Conservation (phyloP, 495 filamentous ascomycete species). For the Penicillium bovifimosum region DNA sequence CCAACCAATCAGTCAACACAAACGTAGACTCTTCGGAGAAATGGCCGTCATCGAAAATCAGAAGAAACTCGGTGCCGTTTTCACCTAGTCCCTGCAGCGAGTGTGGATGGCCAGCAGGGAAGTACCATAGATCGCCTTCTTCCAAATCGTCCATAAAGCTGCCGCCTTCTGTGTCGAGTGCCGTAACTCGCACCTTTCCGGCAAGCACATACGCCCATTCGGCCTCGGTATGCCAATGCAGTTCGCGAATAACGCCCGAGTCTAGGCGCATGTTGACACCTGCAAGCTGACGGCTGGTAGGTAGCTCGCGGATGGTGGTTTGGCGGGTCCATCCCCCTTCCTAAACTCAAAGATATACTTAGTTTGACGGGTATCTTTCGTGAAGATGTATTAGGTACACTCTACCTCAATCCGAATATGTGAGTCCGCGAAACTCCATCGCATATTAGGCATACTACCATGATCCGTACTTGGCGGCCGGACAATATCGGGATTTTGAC, state of each 20-base stretch:
- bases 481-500: conserved; percentile 59
- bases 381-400: neutral
- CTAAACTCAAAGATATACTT: conserved; percentile 19
- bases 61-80: conserved; percentile 65
- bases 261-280: conserved; percentile 66
- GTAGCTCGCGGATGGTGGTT: conserved; percentile 57
- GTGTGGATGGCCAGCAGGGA: conserved; percentile 66
- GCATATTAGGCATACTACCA: conserved; percentile 57
- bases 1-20: conserved; percentile 61
- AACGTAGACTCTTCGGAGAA: conserved; percentile 71
- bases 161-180: conserved; percentile 61
- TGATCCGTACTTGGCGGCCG: conserved; percentile 61
- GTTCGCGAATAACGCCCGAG: conserved; percentile 61
- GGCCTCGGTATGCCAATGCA: conserved; percentile 70
- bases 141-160: conserved; percentile 66
- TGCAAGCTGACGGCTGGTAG: conserved; percentile 54
- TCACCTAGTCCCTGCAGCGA: conserved; percentile 59
- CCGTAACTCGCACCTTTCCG: conserved; percentile 45
- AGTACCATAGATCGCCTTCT: conserved; percentile 70
- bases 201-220: conserved; percentile 65
- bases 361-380: neutral
- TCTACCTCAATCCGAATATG: conserved; percentile 59
- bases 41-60: conserved; percentile 62
- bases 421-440: conserved; percentile 64
- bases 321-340: conserved; percentile 66